A percentile compares a stretch with the other conserved stretches of the same genome.
Conservation (phyloP, 257 asterid genomes). For the Solanum sejunctum region DNA sequence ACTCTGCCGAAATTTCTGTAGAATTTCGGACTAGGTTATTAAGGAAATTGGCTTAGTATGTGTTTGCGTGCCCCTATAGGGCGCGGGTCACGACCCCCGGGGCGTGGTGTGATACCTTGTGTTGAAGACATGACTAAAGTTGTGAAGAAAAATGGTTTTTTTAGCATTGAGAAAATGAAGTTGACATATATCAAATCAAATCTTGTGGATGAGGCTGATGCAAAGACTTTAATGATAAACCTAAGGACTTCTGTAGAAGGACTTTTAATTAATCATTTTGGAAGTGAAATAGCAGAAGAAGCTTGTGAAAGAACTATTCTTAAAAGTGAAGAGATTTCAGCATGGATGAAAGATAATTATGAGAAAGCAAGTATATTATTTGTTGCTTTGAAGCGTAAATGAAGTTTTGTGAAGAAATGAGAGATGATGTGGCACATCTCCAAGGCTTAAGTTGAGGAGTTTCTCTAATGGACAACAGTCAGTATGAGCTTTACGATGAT, state of each 20-base stretch:
- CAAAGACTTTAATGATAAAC: neutral
- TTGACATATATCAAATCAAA: neutral
- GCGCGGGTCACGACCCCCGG: no score
- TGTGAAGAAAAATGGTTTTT: slow-evolving; percentile 14
- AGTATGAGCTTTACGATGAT: no score
- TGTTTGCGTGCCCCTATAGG: no score
- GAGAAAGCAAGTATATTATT: neutral
- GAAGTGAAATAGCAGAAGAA: neutral
- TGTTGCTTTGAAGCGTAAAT: slow-evolving; percentile 13
- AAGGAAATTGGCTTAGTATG: no score
- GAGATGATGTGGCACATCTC: no score
- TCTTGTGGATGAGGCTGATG: neutral
- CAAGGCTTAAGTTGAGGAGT: no score
- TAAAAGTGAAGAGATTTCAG: slow-evolving; percentile 4
- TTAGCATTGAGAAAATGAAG: slow-evolving; percentile 25
- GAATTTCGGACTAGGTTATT: no score
- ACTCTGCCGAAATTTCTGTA: no score
- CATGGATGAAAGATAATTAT: neutral
- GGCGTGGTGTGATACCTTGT: no score
- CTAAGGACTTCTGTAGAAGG: slow-evolving; percentile 7
- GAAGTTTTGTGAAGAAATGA: neutral
- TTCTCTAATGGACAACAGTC: no score
- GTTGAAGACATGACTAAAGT: slow-evolving; percentile 22
- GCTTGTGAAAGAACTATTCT: neutral
- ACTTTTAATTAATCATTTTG: slow-evolving; percentile 10